Conservation (phyloP, 2,329 filamentous ascomycete species). For the Ophiostoma australiae region DNA sequence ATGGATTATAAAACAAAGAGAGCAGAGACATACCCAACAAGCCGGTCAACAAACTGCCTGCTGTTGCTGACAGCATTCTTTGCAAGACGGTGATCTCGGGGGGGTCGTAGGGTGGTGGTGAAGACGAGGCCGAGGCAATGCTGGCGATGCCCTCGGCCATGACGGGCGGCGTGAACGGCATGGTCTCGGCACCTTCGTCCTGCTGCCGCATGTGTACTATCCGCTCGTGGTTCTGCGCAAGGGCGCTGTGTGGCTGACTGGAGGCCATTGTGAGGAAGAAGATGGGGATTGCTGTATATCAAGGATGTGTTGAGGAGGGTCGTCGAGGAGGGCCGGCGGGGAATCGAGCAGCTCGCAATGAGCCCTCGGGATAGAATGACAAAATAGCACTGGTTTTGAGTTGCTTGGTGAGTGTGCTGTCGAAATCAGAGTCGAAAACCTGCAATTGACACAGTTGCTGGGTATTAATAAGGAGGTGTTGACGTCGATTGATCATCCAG, state of each 20-base stretch:
- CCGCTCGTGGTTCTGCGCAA: constrained; percentile 39
- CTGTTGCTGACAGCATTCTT: constrained; percentile 92
- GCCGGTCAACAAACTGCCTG: constrained; percentile 84
- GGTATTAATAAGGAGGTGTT: not conserved
- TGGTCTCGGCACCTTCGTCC: constrained; percentile 33
- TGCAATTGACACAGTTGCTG: not conserved
- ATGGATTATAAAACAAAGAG: not conserved
- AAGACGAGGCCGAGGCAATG: constrained; percentile 28
- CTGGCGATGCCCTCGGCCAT: constrained; percentile 31
- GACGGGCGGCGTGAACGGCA: constrained; percentile 34
- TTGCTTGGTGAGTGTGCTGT: not conserved
- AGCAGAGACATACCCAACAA: constrained; percentile 60
- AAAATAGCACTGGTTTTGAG: not conserved
- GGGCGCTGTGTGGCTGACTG: constrained; percentile 20
- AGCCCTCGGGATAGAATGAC: constrained; percentile 18
- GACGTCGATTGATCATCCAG: constrained; percentile 6
- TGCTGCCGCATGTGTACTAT: constrained; percentile 31
- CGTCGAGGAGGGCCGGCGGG: not conserved
- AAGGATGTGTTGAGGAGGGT: not conserved
- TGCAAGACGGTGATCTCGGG: constrained; percentile 73
- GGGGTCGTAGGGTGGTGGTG: constrained; percentile 36
- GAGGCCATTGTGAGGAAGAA: constrained; percentile 20
- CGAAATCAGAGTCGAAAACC: not conserved
- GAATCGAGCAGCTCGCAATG: constrained; percentile 19
- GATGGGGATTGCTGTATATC: not conserved